phyloP scores from a whole-genome alignment of 208 protist species.

The Trypanosoma platydactyli region DNA sequence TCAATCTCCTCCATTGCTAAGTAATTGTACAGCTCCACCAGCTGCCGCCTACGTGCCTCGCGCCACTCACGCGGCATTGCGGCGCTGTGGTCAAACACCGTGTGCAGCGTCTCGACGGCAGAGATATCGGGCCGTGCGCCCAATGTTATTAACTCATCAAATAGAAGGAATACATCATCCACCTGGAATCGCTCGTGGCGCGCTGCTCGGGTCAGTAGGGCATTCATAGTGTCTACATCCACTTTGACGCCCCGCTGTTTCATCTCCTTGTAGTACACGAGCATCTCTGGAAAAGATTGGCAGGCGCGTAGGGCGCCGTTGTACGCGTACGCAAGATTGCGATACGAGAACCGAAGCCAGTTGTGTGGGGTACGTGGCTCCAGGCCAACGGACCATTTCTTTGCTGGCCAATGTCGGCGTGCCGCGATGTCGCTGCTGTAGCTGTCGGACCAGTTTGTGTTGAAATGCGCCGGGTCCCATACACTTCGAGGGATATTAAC shows the following conservation, averaged over 20 bases:
- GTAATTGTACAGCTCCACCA: conserved; percentile 82
- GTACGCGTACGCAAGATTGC: conserved; percentile 90
- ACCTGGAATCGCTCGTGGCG: conserved; percentile 79
- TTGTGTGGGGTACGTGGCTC: conserved; percentile 83
- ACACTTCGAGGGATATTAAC: conserved; percentile 71
- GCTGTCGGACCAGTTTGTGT: conserved; percentile 86
- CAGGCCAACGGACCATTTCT: conserved; percentile 80
- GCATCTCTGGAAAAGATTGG: conserved; percentile 78
- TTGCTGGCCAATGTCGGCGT: conserved; percentile 84
- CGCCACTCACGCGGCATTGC: conserved; percentile 74
- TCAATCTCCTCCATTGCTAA: conserved; percentile 71
- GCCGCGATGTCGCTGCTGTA: conserved; percentile 69
- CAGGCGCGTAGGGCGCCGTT: conserved; percentile 88
- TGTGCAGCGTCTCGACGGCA: conserved; percentile 84
- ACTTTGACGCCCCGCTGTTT: conserved; percentile 89
- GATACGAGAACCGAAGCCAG: conserved; percentile 75
- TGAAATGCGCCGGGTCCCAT: conserved; percentile 86
- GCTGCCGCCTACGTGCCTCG: conserved; percentile 77
- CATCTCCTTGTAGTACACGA: conserved; percentile 90
- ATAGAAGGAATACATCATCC: conserved; percentile 85
- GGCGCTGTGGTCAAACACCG: conserved; percentile 78
- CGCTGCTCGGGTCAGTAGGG: conserved; percentile 80
- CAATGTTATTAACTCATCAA: conserved; percentile 73
- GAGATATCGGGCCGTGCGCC: conserved; percentile 79
- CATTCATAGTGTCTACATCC: conserved; percentile 87